Base-by-base conservation (phyloP, 31 red algal genomes). In the Porphyra umbilicalis region DNA sequence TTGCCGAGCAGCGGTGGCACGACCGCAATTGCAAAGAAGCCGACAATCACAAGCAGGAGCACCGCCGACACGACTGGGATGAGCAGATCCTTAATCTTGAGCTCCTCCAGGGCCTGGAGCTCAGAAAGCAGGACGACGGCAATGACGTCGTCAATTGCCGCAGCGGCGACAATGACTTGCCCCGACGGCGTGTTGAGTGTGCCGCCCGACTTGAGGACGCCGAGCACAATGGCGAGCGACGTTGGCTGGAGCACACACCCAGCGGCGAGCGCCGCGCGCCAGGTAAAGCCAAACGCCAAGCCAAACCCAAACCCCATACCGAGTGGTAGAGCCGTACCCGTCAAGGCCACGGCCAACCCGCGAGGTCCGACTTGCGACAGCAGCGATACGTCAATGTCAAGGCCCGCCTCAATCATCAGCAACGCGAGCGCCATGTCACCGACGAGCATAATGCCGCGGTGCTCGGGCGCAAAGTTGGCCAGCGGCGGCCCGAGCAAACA, bases 181-280 rank as follows among this genome's bases (percentile, higher is more conserved):
- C 77, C 77, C 34, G 77, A 35, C 20, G 77, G 77, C 34, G 77
- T 78, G 77, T 78, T 78, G 13, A 78, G 77, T 30, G 25, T 30
- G 6, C 77, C 77, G 7, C 77, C 77, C 3, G 18, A 33, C 77
- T 78, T 78, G 14, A 78, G 33, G 18, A 78, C 77, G 20, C 77
- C 77, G 77, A 78, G 77, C 20, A 78, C 77, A 35, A 78, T 78
- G 32, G 77, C 77, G 5, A 78, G 77, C 77, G 77, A 78, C 77
- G 77, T 78, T 6, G 77, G 77, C 35, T 78, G 77, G 6, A 78
- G 77, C 10, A 36, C 77, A 31, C 34, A 34, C 0, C 77, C 77
- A 78, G 77, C 77, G 9, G 77, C 77, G 20, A 78, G 35, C 11
- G 77, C 77, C 9, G 34, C 77, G 18, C 20, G 10, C 33, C 33